These are phyloP conservation scores for Phylloporus arenicola DNA, from an alignment of 768 basidiomycete genomes.

Conservation along the genomic window DNA sequence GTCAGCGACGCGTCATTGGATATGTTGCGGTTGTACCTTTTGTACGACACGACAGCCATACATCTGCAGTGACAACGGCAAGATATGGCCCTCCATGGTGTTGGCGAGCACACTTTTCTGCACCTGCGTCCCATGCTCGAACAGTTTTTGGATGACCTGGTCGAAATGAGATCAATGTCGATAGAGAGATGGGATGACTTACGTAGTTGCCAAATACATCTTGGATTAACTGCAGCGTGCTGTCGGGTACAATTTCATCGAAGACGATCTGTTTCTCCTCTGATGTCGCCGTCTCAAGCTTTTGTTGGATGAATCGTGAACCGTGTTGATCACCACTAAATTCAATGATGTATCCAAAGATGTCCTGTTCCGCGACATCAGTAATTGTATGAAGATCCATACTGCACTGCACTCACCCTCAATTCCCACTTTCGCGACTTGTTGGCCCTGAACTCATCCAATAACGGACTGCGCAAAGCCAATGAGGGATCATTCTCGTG, in stretches of 20 bases:
- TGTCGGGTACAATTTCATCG: slow-evolving; percentile 79
- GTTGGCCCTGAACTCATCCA: slow-evolving; percentile 84
- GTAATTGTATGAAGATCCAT: background rate
- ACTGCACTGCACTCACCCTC: slow-evolving; percentile 41
- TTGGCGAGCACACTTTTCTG: slow-evolving; percentile 69
- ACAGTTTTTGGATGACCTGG: slow-evolving; percentile 89
- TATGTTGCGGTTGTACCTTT: slow-evolving; percentile 49
- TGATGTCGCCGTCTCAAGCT: slow-evolving; percentile 66
- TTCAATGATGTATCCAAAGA: slow-evolving; percentile 80
- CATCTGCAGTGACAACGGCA: slow-evolving; percentile 79
- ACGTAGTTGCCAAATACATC: slow-evolving; percentile 98
- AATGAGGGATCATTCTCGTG: slow-evolving; percentile 34
- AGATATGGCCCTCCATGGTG: slow-evolving; percentile 72
- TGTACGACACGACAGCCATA: slow-evolving; percentile 97
- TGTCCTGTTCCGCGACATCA: slow-evolving; percentile 52
- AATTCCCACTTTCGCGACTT: slow-evolving; percentile 80
- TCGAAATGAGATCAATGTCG: slow-evolving; percentile 6
- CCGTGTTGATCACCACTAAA: slow-evolving; percentile 95
- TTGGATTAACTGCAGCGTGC: slow-evolving; percentile 71
- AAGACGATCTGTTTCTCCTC: slow-evolving; percentile 80
- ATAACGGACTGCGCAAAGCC: slow-evolving; percentile 58
- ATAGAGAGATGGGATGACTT: slow-evolving; percentile 24
- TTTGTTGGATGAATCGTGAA: slow-evolving; percentile 96
- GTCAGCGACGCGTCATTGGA: slow-evolving; percentile 1
- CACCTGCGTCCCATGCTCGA: slow-evolving; percentile 74